Conservation (phyloP, 257 asterid genomes). For the Mentha longifolia region DNA sequence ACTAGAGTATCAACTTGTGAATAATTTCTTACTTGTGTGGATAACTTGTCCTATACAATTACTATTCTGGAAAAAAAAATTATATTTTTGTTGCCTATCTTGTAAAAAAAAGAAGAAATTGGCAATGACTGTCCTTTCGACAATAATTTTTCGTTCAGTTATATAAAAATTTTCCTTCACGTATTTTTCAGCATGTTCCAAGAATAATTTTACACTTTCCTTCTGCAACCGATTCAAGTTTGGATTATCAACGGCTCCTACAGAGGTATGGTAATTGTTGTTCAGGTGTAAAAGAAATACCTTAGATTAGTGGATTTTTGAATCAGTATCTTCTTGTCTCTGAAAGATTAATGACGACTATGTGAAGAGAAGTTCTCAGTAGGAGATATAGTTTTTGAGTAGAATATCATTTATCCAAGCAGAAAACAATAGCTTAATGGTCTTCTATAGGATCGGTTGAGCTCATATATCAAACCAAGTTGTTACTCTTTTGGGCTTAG, state of each 20-base stretch:
- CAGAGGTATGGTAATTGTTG: conserved; percentile 48
- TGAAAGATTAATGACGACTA: conserved; percentile 6
- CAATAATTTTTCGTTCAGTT: neutral
- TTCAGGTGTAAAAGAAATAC: conserved; percentile 2
- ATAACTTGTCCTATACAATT: too few species aligned
- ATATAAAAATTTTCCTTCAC: neutral
- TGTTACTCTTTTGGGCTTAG: conserved; percentile 12
- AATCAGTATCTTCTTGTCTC: conserved; percentile 10
- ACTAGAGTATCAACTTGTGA: neutral
- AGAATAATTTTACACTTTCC: conserved; percentile 60
- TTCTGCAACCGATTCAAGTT: conserved; percentile 51
- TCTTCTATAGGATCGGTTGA: conserved; percentile 8
- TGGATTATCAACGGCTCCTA: conserved; percentile 68
- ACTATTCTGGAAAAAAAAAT: too few species aligned
- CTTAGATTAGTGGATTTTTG: conserved; percentile 13
- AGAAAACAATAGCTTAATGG: conserved; percentile 1
- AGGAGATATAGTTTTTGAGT: neutral
- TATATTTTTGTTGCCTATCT: neutral
- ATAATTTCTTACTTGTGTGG: neutral
- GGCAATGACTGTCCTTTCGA: neutral
- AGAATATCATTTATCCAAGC: conserved; percentile 5
- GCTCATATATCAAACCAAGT: neutral
- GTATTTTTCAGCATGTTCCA: conserved; percentile 58
- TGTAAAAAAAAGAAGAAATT: neutral
- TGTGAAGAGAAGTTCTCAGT: neutral